A percentile compares a stretch with the other conserved stretches of the same genome.
Evolutionary conservation across 768 basidiomycete genomes (phyloP).

Genomic region (Rhodotorula kratochvilovae): DNA sequence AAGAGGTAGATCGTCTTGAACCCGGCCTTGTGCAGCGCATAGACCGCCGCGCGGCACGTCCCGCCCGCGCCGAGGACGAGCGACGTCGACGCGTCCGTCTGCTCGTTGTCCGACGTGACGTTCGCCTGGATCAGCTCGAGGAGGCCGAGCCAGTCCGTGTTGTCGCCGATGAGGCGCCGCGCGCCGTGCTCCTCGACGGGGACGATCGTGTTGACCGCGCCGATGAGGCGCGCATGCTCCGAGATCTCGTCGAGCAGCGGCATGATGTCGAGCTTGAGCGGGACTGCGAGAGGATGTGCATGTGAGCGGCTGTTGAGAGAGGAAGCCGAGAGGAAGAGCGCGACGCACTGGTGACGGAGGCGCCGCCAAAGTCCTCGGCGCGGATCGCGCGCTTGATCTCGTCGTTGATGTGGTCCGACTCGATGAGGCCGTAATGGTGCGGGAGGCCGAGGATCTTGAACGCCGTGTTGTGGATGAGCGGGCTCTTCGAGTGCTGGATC

Average conservation of each 20-base stretch:
- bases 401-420: slow-evolving; percentile 64
- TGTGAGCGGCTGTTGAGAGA: neutral
- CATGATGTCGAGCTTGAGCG: slow-evolving; percentile 86
- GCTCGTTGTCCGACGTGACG: slow-evolving; percentile 49
- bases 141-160: slow-evolving; percentile 94
- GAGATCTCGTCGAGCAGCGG: slow-evolving; percentile 73
- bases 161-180: slow-evolving; percentile 73
- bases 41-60: slow-evolving; percentile 88
- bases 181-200: slow-evolving; percentile 50
- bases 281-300: slow-evolving; percentile 51
- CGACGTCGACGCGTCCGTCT: slow-evolving; percentile 52
- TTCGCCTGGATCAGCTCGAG: slow-evolving; percentile 51
- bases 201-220: slow-evolving; percentile 91
- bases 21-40: slow-evolving; percentile 70
- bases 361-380: slow-evolving; percentile 78
- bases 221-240: slow-evolving; percentile 74
- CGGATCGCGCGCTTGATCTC: slow-evolving; percentile 62
- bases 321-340: no score
- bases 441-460: slow-evolving; percentile 78
- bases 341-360: slow-evolving; percentile 70
- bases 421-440: slow-evolving; percentile 71
- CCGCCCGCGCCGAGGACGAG: slow-evolving; percentile 94
- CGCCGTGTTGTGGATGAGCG: slow-evolving; percentile 84
- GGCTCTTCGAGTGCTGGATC: slow-evolving; percentile 83
- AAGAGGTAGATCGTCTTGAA: slow-evolving; percentile 71